Percentiles rank a stretch among this genome's conserved stretches.
Conservation (phyloP, 1,139 yeast species). For the Meyerozyma sp. region DNA sequence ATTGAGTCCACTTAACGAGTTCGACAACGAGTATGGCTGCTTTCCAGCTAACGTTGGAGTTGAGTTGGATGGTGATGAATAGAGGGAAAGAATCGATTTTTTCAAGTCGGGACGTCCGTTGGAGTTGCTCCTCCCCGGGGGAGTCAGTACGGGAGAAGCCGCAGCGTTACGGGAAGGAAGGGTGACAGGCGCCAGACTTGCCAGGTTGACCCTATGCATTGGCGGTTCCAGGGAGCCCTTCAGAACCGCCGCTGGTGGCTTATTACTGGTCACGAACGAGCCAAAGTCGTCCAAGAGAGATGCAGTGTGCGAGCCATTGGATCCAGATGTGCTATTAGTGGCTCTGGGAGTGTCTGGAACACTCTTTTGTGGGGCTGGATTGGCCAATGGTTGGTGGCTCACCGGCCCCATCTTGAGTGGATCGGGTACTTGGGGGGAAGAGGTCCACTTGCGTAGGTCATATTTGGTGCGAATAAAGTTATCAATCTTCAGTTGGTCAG, state of each 20-base stretch:
- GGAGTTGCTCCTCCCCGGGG: background rate
- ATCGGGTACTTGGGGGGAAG: constrained; percentile 48
- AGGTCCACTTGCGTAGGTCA: constrained; percentile 83
- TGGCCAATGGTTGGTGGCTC: background rate
- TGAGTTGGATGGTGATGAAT: constrained; percentile 59
- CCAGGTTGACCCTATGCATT: constrained; percentile 10
- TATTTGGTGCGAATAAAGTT: constrained; percentile 89
- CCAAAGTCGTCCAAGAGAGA: background rate
- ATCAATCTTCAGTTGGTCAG: constrained; percentile 81
- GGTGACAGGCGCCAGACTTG: constrained; percentile 32
- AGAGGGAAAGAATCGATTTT: constrained; percentile 82
- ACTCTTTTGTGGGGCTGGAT: background rate
- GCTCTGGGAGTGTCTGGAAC: background rate
- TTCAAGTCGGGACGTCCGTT: constrained; percentile 61
- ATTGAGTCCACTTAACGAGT: constrained; percentile 10
- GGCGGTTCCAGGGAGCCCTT: constrained; percentile 7
- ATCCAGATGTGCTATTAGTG: background rate
- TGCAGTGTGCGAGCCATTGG: background rate
- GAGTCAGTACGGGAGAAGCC: background rate
- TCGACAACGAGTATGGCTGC: constrained; percentile 6
- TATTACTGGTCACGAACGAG: background rate
- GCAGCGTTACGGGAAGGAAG: constrained; percentile 11
- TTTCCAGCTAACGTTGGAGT: constrained; percentile 4
- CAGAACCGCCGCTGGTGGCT: background rate
- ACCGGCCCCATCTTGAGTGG: constrained; percentile 29